Base-by-base conservation (phyloP, 441 rosid genomes). In the Bruguiera hainesii region DNA sequence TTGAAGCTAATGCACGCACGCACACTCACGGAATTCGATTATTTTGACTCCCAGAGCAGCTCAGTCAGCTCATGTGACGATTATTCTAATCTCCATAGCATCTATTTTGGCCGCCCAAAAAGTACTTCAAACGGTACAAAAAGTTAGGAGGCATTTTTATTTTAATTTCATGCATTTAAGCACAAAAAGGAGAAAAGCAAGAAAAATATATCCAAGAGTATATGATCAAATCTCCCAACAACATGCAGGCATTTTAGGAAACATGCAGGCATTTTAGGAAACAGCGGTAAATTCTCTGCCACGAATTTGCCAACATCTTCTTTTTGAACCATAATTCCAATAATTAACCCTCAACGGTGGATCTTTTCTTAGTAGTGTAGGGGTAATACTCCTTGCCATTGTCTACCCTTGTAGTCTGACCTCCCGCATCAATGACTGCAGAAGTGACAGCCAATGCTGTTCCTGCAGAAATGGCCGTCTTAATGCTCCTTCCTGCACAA, bases 381-480 rank as follows among this genome's bases (percentile, higher is more conserved):
- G 93, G 88, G 69, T 85, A 89, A 60, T 89, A 90, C 71, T 87
- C 97, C 82, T 86, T 90, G 71, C 96, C 96, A 0, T 6, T 83
- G 80, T 90, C 98, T 52, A 73, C 60, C 81, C 93, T 90, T 53
- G 87, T 89, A 48, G 96, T 93, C 75, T 87, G 97, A 61, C 89
- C 93, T 28, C 96, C 96, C 8, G 86, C 78, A 75, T 93, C 97
- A 64, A 90, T 85, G 58, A 77, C 1, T 3, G 87, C 79, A 56
- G 97, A 89, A 60, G 98, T 93, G 66, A 84, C 77, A 4, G 97
- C 98, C 39, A 93, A 80, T 23, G 96, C 89, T 21, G 98, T 61
- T 55, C 98, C 97, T 26, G 94, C 97, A 61, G 89, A 74, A 71
- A 93, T 61, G 29, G 98, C 96, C 0, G 90, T 78, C 37, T 81